Evolutionary conservation across 73 alveolate genomes (phyloP).

Genomic region (Paramecium sexaurelia): DNA sequence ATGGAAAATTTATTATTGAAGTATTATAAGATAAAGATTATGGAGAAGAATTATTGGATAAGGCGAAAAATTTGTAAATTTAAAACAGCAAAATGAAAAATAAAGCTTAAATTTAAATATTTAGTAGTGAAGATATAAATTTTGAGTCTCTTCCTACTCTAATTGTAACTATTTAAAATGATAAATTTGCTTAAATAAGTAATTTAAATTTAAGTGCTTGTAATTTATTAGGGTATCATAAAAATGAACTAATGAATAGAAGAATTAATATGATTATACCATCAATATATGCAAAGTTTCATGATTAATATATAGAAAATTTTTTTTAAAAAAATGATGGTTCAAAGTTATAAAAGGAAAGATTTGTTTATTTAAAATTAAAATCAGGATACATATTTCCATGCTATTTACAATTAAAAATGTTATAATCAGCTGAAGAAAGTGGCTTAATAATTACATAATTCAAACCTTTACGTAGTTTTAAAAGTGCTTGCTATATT

Average conservation of each 20-base stretch:
- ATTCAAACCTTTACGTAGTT: not conserved
- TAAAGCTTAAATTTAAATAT: not conserved
- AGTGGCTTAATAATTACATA: not conserved
- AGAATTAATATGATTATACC: constrained; percentile 13
- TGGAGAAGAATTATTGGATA: constrained; percentile 28
- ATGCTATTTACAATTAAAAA: not conserved
- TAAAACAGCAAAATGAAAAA: constrained; percentile 42
- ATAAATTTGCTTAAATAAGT: constrained; percentile 47
- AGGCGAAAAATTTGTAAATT: constrained; percentile 6
- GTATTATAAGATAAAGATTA: constrained; percentile 58
- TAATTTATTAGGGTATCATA: constrained; percentile 56
- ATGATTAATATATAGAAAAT: not conserved
- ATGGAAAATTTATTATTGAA: constrained; percentile 58
- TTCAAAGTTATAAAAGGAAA: not conserved
- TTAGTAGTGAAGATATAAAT: not conserved
- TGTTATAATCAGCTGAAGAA: not conserved
- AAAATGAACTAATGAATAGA: constrained; percentile 33
- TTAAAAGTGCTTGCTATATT: not conserved
- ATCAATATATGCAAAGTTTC: not conserved
- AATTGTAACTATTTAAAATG: constrained; percentile 14
- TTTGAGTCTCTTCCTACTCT: constrained; percentile 55
- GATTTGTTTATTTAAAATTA: not conserved
- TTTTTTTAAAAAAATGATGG: not conserved
- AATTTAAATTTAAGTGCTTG: constrained; percentile 50
- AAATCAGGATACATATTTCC: constrained; percentile 17